A percentile compares a stretch with the other conserved stretches of the same genome.
These are phyloP conservation scores for Penicillium concentricum DNA, from an alignment of 2,329 filamentous ascomycete genomes.

Conservation along the genomic window DNA sequence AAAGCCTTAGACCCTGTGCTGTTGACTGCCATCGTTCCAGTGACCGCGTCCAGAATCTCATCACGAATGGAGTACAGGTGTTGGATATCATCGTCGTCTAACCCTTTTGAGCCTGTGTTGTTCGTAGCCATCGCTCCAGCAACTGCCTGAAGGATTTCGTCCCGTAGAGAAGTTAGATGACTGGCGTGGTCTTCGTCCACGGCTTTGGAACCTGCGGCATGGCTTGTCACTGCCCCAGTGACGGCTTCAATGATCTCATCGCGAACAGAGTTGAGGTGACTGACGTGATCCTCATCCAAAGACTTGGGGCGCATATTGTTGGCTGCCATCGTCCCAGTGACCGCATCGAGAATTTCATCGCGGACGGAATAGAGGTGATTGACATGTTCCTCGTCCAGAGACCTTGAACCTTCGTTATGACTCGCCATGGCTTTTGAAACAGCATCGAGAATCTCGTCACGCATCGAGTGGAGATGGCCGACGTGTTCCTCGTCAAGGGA, in stretches of 20 bases:
- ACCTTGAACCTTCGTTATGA: constrained; percentile 20
- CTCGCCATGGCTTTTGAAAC: constrained; percentile 27
- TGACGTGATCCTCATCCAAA: constrained; percentile 24
- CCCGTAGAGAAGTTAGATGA: constrained; percentile 26
- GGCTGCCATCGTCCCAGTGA: constrained; percentile 25
- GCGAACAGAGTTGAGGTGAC: constrained; percentile 24
- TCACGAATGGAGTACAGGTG: constrained; percentile 35
- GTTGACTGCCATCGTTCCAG: constrained; percentile 12
- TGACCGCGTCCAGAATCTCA: constrained; percentile 63
- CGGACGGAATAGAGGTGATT: constrained; percentile 26
- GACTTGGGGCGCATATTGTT: constrained; percentile 19
- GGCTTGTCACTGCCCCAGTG: constrained; percentile 24
- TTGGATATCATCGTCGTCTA: constrained; percentile 10
- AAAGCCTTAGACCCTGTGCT: constrained; percentile 18
- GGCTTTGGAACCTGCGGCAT: constrained; percentile 18
- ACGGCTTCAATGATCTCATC: constrained; percentile 35
- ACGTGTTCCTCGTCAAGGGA: constrained; percentile 25
- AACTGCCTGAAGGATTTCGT: constrained; percentile 33
- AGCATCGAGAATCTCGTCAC: constrained; percentile 34
- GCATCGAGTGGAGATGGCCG: constrained; percentile 27
- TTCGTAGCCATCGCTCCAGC: constrained; percentile 25
- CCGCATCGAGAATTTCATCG: constrained; percentile 33
- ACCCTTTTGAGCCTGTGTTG: constrained; percentile 18
- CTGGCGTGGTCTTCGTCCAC: constrained; percentile 21
- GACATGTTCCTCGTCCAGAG: constrained; percentile 22